These are phyloP conservation scores for Setomelanomma holmii DNA, from an alignment of 2,329 filamentous ascomycete genomes.

Conservation along the genomic window DNA sequence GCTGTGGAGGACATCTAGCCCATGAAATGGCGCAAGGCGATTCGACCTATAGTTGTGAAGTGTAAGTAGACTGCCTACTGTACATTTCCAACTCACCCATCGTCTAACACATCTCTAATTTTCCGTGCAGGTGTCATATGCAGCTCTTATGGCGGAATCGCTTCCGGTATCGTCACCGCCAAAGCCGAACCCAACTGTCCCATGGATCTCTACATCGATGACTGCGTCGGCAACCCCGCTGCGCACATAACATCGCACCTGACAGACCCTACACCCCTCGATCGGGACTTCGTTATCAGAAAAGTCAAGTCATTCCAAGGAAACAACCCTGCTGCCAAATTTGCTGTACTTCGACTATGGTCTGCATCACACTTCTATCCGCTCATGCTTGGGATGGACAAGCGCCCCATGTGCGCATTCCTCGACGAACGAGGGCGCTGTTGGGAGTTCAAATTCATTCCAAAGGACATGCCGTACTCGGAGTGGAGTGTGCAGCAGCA, in stretches of 20 bases:
- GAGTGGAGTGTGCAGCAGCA: constrained; percentile 56
- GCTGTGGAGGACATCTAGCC: constrained; percentile 39
- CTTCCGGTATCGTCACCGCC: constrained; percentile 49
- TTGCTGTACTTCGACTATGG: constrained; percentile 57
- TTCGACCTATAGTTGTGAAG: constrained; percentile 53
- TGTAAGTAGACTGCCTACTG: constrained; percentile 22
- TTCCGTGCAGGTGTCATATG: constrained; percentile 57
- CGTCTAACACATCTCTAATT: constrained; percentile 35
- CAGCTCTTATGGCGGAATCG: constrained; percentile 32
- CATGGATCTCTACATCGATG: constrained; percentile 57
- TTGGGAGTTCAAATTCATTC: constrained; percentile 57
- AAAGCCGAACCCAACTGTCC: constrained; percentile 46
- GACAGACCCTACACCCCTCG: constrained; percentile 43
- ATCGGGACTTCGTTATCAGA: constrained; percentile 39
- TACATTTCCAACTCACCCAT: neutral
- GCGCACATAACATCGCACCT: constrained; percentile 33
- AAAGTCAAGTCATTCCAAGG: constrained; percentile 40
- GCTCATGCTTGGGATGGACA: constrained; percentile 53
- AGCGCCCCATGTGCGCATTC: constrained; percentile 49
- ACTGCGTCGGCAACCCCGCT: constrained; percentile 28
- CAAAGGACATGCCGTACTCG: constrained; percentile 55
- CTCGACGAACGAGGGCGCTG: constrained; percentile 52
- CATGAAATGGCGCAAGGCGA: constrained; percentile 50
- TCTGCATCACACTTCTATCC: constrained; percentile 59
- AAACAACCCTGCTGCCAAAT: constrained; percentile 39